Evolutionary conservation across 768 basidiomycete species (phyloP), one percentile per base, ranked within the genome.

Genomic region (Vararia minispora): DNA sequence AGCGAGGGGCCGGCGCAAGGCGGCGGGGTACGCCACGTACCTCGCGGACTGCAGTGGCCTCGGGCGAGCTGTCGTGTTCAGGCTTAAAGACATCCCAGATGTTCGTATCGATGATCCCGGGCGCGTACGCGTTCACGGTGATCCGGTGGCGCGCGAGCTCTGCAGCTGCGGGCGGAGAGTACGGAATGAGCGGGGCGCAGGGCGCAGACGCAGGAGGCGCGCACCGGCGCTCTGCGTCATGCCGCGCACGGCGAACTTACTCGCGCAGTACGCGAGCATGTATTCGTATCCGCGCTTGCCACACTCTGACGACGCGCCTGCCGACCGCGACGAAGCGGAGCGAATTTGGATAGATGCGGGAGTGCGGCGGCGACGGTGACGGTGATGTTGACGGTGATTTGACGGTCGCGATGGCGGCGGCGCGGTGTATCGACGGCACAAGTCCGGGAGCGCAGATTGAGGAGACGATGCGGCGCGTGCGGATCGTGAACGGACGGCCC

Each of bases 241-340:
- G 2, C 47, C 58, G 4, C 58, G 44, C 32, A 59, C 44, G 12
- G 42, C 58, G 28, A 58, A 60, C 38, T 62, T 62, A 10, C 52
- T 51, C 2, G 57, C 54, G 17, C 39, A 40, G 33, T 62, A 62
- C 2, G 56, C 48, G 30, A 42, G 12, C 6, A 48, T 14, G 17
- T 38, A 20, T 33, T 41, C 44, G 22, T 42, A 37, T 23, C 27
- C 42, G 28, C 40, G 18, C 41, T 35, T 37, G 2, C 40, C 28
- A 17, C 42, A 20, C 13, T 17, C 28, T 9, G 33, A 37, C 9
- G 39, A 35, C n/a, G 46, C 46, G 12, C 47, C 47, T 48, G 14
- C 10, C 28, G 28, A 28, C 28, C 13, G 35, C 35, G 35, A 4
- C 20, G 24, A 35, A 16, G 3, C 14, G 4, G 35, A 36, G 10